A percentile compares a stretch with the other conserved stretches of the same genome.
phyloP scores from a whole-genome alignment of 164 flowering plant species.

The Buxus sempervirens region DNA sequence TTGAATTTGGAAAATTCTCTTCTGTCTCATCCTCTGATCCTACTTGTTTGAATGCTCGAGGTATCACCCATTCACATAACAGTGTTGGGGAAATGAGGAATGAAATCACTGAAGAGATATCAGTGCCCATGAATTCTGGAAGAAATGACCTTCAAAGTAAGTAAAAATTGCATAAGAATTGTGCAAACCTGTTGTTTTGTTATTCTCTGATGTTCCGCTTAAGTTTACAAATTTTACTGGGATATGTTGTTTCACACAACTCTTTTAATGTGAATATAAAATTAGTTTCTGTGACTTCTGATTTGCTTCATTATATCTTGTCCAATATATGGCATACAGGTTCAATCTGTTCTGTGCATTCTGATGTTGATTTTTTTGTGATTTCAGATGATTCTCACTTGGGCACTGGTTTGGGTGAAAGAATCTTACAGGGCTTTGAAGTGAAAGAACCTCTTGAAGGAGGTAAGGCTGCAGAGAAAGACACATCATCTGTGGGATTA shows the following conservation, averaged over 20 bases:
- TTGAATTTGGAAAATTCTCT: slow-evolving; percentile 20
- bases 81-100: slow-evolving; percentile 8
- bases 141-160: slow-evolving; percentile 12
- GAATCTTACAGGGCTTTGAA: slow-evolving; percentile 14
- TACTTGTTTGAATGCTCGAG: slow-evolving; percentile 1
- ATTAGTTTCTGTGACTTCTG: background rate
- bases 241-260: background rate
- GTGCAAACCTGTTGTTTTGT: background rate
- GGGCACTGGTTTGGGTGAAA: slow-evolving; percentile 20
- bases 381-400: slow-evolving; percentile 32
- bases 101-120: slow-evolving; percentile 22
- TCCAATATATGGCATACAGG: background rate
- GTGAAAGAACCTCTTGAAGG: slow-evolving; percentile 21
- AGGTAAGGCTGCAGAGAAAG: slow-evolving; percentile 13
- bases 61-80: slow-evolving; percentile 13
- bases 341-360: background rate
- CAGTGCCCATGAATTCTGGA: slow-evolving; percentile 10
- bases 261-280: background rate
- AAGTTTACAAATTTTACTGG: background rate
- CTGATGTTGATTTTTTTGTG: slow-evolving; percentile 11
- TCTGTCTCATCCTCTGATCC: slow-evolving; percentile 30
- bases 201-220: background rate
- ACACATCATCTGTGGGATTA: background rate
- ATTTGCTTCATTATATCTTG: background rate
- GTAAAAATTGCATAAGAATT: background rate